phyloP scores from a whole-genome alignment of 768 basidiomycete species.

The Trametes cinnabarina region DNA sequence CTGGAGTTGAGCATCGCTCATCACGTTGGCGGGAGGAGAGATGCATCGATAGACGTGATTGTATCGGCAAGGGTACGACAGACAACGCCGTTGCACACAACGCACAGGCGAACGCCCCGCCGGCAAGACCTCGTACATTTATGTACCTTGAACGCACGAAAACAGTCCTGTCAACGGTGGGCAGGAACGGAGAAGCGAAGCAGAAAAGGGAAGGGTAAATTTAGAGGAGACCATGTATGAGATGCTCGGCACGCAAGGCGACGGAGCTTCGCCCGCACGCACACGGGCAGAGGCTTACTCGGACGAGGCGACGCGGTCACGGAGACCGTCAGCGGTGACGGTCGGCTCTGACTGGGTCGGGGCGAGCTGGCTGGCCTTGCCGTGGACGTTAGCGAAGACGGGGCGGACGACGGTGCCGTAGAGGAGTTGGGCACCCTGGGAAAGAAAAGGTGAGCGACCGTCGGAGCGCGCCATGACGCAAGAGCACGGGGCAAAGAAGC shows the following conservation, averaged over 20 bases:
- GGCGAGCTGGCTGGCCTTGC: slow-evolving; percentile 21
- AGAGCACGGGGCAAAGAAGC: slow-evolving; percentile 14
- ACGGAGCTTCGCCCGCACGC: slow-evolving; percentile 2
- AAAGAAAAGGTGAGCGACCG: background rate
- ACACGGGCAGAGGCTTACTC: slow-evolving; percentile 8
- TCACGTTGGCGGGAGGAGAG: no score
- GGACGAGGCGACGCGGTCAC: slow-evolving; percentile 43
- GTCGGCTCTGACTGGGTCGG: slow-evolving; percentile 49
- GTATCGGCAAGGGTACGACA: no score
- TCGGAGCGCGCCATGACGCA: slow-evolving; percentile 9
- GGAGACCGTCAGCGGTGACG: slow-evolving; percentile 47
- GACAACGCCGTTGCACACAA: background rate
- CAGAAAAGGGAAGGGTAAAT: background rate
- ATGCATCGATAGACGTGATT: no score
- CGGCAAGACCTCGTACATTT: background rate
- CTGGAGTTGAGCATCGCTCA: no score
- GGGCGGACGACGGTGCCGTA: slow-evolving; percentile 81
- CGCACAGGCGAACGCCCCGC: background rate
- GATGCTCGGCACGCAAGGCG: slow-evolving; percentile 9
- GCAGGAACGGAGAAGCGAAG: background rate
- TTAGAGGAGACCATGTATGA: background rate
- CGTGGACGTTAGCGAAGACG: slow-evolving; percentile 61
- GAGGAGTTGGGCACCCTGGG: slow-evolving; percentile 80
- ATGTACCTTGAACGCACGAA: background rate
- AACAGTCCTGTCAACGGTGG: background rate